Evolutionary conservation across 2,329 filamentous ascomycete genomes (phyloP), one percentile per base, ranked within the genome.

Genomic region (Pseudopyrenochaeta lycopersici): DNA sequence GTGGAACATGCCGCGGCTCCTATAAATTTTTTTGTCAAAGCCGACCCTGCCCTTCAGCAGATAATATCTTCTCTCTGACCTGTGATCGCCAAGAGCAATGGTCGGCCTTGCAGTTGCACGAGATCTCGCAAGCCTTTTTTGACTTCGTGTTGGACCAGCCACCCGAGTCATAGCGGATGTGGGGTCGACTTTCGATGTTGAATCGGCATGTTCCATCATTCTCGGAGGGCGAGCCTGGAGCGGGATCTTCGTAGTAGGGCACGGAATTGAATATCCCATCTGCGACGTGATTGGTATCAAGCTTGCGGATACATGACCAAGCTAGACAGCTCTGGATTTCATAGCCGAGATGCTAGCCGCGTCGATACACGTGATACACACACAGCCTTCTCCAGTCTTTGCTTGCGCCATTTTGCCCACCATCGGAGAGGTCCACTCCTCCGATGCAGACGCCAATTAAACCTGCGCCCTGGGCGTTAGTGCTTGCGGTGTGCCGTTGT

Each of bases 181-280:
- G 57, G 60, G 53, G 60, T 47, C 40, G 15, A 41, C 49, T 35
- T 46, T 38, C n/a, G 38, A 31, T 40, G 44, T 48, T 45, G 46
- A 57, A 54, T 53, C 57, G 56, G 47, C 17, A 27, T 30, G 35
- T 43, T 52, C 35, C 29, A 40, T 41, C 23, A 18, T 44, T 23
- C 46, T 30, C 42, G 38, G 23, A 33, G 15, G 42, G 15, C 30
- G 43, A 54, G 45, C 54, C 54, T 59, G 58, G 56, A 57, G 50
- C 56, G 49, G 61, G 31, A 60, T 62, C 53, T 46, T 51, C 39
- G 56, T 49, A 48, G 43, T 39, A 49, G 41, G 48, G 42, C 46
- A 58, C 68, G 69, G 69, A 69, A 63, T 62, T 66, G 63, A 51
- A 60, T 58, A 62, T 63, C 67, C 65, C 52, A 61, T 46, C 38